Percentiles rank a stretch among this genome's conserved stretches.
Evolutionary conservation across 495 filamentous ascomycete genomes (phyloP).

Genomic region (Thozetella sp.): DNA sequence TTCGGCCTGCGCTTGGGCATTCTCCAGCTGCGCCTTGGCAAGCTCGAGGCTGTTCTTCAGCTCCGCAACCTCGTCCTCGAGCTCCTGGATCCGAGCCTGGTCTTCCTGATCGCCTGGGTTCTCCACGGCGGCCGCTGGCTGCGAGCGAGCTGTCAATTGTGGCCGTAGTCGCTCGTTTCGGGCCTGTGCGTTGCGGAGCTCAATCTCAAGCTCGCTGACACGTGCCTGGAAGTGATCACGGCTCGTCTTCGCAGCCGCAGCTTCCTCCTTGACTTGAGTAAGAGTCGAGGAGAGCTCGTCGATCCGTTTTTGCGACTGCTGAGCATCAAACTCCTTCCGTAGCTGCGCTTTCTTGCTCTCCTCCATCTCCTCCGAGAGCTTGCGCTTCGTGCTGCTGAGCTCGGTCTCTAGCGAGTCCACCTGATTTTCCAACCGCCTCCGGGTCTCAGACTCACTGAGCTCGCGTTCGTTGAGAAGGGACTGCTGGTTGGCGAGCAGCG

Average conservation of each 20-base stretch:
- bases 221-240: conserved; percentile 85
- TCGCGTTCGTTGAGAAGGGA: conserved; percentile 90
- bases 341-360: conserved; percentile 76
- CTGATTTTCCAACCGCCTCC: conserved; percentile 73
- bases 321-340: conserved; percentile 84
- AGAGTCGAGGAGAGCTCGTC: conserved; percentile 85
- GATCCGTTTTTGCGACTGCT: conserved; percentile 83
- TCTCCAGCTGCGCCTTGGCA: conserved; percentile 73
- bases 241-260: conserved; percentile 78
- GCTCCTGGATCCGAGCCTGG: conserved; percentile 78
- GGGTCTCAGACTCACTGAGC: conserved; percentile 77
- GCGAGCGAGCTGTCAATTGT: conserved; percentile 60
- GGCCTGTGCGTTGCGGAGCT: conserved; percentile 87
- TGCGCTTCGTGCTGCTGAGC: conserved; percentile 75
- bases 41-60: conserved; percentile 82
- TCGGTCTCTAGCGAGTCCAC: conserved; percentile 80
- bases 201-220: conserved; percentile 85
- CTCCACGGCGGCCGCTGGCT: conserved; percentile 40
- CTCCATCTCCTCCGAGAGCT: conserved; percentile 81
- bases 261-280: conserved; percentile 77
- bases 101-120: conserved; percentile 46
- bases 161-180: conserved; percentile 77
- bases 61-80: conserved; percentile 79
- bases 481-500: conserved; percentile 76
- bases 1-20: conserved; percentile 76